phyloP scores from a whole-genome alignment of 805 yeast species.

The Ogataea polymorpha region DNA sequence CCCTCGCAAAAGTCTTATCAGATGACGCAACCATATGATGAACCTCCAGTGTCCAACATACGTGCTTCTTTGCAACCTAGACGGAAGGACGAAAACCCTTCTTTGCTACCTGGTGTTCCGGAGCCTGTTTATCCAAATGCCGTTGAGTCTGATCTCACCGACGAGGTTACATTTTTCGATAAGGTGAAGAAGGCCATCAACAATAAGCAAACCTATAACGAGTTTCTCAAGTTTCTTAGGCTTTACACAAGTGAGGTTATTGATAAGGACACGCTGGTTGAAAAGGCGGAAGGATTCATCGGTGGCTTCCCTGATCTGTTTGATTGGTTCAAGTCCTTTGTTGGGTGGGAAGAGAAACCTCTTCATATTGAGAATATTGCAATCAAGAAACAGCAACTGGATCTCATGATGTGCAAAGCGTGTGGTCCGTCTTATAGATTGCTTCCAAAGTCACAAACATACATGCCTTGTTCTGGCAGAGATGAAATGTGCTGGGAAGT shows the following conservation, averaged over 20 bases:
- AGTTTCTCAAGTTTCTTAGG: slow-evolving; percentile 84
- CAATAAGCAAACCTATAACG: slow-evolving; percentile 86
- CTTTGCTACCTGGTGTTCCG: slow-evolving; percentile 80
- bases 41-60: slow-evolving; percentile 47
- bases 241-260: slow-evolving; percentile 88
- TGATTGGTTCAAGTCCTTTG: slow-evolving; percentile 89
- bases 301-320: slow-evolving; percentile 78
- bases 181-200: slow-evolving; percentile 85
- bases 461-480: slow-evolving; percentile 96
- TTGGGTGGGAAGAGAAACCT: slow-evolving; percentile 84
- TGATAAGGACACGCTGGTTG: slow-evolving; percentile 77
- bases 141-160: slow-evolving; percentile 61
- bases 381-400: slow-evolving; percentile 87
- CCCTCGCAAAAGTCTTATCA: slow-evolving; percentile 14
- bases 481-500: slow-evolving; percentile 99
- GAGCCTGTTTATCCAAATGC: slow-evolving; percentile 69
- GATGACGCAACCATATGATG: slow-evolving; percentile 34
- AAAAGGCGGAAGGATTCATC: slow-evolving; percentile 78
- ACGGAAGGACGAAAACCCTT: slow-evolving; percentile 47
- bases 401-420: slow-evolving; percentile 85
- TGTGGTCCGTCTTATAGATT: slow-evolving; percentile 94
- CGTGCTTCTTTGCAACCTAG: slow-evolving; percentile 33
- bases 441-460: slow-evolving; percentile 89
- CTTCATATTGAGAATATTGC: slow-evolving; percentile 82
- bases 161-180: slow-evolving; percentile 89